phyloP scores from a whole-genome alignment of 2,329 filamentous ascomycete genomes.

The Blastomyces silverae region DNA sequence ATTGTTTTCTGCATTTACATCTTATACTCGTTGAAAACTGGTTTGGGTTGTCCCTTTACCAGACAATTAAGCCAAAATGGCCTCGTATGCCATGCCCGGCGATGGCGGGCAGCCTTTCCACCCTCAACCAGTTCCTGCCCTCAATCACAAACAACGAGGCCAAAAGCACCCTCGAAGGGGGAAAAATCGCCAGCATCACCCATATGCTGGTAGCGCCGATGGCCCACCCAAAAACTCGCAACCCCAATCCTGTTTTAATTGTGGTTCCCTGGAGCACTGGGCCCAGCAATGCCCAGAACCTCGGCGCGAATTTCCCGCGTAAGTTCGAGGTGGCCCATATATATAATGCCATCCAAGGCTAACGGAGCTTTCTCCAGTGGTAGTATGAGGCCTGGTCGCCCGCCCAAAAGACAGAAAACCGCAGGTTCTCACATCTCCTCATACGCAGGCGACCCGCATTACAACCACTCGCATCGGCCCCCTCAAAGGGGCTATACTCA shows the following conservation, averaged over 20 bases:
- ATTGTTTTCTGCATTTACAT: background rate
- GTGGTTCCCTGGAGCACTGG: constrained; percentile 30
- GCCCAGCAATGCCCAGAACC: constrained; percentile 33
- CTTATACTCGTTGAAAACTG: constrained; percentile 1
- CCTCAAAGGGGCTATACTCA: constrained; percentile 22
- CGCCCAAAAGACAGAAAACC: constrained; percentile 28
- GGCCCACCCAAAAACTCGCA: constrained; percentile 15
- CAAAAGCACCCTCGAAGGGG: constrained; percentile 20
- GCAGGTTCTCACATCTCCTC: constrained; percentile 20
- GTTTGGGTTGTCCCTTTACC: background rate
- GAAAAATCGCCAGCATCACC: constrained; percentile 19
- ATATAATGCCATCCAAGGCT: constrained; percentile 12
- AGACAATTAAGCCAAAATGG: constrained; percentile 13
- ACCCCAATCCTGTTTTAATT: constrained; percentile 31
- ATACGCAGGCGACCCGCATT: constrained; percentile 22
- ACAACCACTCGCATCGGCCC: constrained; percentile 21
- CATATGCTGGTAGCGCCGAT: constrained; percentile 13
- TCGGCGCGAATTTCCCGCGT: constrained; percentile 29
- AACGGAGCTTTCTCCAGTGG: constrained; percentile 19
- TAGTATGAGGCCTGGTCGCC: constrained; percentile 21
- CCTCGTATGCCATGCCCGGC: constrained; percentile 14
- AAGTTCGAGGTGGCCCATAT: constrained; percentile 20
- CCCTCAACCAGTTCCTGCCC: constrained; percentile 15
- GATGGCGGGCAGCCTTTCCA: constrained; percentile 11
- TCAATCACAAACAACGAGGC: constrained; percentile 19